Evolutionary conservation across 805 yeast genomes (phyloP).

Genomic region (Spathaspora arborariae): DNA sequence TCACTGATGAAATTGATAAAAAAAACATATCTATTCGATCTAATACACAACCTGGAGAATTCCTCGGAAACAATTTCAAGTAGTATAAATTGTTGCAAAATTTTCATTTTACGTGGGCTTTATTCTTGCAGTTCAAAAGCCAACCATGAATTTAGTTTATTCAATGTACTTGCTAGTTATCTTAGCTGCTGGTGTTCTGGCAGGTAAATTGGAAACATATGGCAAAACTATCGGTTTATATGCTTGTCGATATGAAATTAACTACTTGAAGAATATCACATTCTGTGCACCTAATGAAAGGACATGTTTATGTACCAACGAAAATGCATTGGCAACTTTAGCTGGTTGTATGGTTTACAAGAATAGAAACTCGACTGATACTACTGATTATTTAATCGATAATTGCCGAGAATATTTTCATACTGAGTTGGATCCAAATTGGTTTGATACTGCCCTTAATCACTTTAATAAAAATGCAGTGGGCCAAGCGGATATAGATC

Average conservation of each 20-base stretch:
- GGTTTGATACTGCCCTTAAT: constrained; percentile 11
- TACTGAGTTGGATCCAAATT: constrained; percentile 11
- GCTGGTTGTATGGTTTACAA: constrained; percentile 21
- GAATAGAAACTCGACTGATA: constrained; percentile 9
- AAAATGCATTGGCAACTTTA: constrained; percentile 24
- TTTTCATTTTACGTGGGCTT: too few species aligned
- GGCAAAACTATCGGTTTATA: background rate
- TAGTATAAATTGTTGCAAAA: background rate
- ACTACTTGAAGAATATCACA: background rate
- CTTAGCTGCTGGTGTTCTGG: background rate
- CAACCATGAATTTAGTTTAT: background rate
- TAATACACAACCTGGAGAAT: too few species aligned
- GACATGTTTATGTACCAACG: constrained; percentile 21
- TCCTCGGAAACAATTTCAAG: background rate
- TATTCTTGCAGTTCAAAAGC: background rate
- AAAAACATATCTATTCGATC: too few species aligned
- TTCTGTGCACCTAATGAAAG: background rate
- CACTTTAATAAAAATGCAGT: constrained; percentile 14
- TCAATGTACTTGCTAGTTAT: background rate
- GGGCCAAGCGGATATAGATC: background rate
- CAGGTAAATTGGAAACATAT: background rate
- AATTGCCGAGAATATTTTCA: constrained; percentile 15
- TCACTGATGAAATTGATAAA: too few species aligned
- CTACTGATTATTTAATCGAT: constrained; percentile 9
- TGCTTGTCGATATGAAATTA: constrained; percentile 3